Conservation (phyloP, 768 basidiomycete genomes). For the Dentipellis fragilis region DNA sequence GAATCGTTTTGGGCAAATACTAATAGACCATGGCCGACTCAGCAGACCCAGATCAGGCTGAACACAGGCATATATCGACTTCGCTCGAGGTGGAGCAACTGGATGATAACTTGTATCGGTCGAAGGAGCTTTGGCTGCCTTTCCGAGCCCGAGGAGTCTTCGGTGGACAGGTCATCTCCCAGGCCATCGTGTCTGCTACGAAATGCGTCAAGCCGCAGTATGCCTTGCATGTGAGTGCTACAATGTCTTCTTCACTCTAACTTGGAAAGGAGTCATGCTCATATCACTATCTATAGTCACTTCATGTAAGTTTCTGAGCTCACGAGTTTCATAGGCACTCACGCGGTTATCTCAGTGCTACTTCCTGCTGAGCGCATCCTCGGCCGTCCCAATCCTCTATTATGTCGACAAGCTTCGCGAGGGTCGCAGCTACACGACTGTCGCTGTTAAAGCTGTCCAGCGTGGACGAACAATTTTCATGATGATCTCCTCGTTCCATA, state of each 20-base stretch:
- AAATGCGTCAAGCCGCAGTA: constrained; percentile 58
- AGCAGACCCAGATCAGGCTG: constrained; percentile 5
- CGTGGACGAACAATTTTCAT: constrained; percentile 45
- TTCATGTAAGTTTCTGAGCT: constrained; percentile 43
- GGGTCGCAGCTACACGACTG: constrained; percentile 65
- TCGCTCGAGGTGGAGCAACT: constrained; percentile 72
- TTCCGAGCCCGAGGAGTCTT: constrained; percentile 61
- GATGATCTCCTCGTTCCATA: constrained; percentile 76
- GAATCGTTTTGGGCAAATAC: no score
- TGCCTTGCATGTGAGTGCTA: constrained; percentile 56
- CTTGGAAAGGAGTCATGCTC: not conserved
- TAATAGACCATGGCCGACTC: constrained; percentile 5
- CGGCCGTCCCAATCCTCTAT: constrained; percentile 67
- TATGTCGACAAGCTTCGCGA: constrained; percentile 67
- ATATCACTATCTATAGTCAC: constrained; percentile 32
- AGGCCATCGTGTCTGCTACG: constrained; percentile 75
- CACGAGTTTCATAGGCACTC: no score
- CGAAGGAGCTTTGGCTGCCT: constrained; percentile 63
- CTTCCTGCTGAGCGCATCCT: constrained; percentile 68
- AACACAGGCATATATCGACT: constrained; percentile 44
- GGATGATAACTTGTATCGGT: constrained; percentile 70
- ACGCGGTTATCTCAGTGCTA: constrained; percentile 46
- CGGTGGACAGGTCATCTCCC: constrained; percentile 85
- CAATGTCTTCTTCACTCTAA: not conserved
- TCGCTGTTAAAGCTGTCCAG: constrained; percentile 35